These are phyloP conservation scores for Scedosporium boydii DNA, from an alignment of 2,329 filamentous ascomycete species.

Conservation along the genomic window DNA sequence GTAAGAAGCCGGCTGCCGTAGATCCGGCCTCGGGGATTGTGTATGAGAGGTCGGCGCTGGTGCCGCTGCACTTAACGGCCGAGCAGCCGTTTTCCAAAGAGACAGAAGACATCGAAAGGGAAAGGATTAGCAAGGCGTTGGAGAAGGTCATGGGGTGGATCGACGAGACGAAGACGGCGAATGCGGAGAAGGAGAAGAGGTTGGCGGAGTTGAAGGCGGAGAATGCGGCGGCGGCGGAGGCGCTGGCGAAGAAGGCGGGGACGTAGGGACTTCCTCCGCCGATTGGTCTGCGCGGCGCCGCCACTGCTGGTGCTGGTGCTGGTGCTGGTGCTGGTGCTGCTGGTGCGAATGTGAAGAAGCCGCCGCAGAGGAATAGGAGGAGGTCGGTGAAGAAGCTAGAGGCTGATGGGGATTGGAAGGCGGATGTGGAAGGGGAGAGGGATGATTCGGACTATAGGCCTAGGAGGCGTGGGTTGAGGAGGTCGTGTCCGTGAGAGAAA, in stretches of 20 bases:
- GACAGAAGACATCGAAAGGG: constrained; percentile 55
- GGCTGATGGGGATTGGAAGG: not conserved
- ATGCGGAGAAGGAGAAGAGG: constrained; percentile 55
- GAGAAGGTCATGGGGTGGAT: constrained; percentile 53
- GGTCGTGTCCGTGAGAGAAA: too few relatives aligned
- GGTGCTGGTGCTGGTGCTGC: too few relatives aligned
- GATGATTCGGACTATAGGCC: not conserved
- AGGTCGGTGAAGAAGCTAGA: constrained; percentile 1
- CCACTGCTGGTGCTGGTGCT: not conserved
- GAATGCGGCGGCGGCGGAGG: constrained; percentile 35
- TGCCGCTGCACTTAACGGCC: constrained; percentile 57
- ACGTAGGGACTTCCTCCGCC: not conserved
- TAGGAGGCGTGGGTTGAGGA: too few relatives aligned
- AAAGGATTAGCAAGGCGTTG: constrained; percentile 53
- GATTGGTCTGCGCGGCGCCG: not conserved
- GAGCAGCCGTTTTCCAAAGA: constrained; percentile 66
- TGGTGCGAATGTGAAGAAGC: not conserved
- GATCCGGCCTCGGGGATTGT: constrained; percentile 36
- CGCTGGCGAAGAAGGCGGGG: constrained; percentile 7
- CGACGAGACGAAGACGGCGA: constrained; percentile 47
- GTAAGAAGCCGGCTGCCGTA: constrained; percentile 27
- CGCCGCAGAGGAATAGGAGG: not conserved
- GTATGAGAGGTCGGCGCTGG: constrained; percentile 62
- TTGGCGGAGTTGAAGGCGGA: constrained; percentile 52
- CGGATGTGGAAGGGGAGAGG: not conserved